phyloP scores from a whole-genome alignment of 1,139 yeast species.

The Suhomyces bokatorum region DNA sequence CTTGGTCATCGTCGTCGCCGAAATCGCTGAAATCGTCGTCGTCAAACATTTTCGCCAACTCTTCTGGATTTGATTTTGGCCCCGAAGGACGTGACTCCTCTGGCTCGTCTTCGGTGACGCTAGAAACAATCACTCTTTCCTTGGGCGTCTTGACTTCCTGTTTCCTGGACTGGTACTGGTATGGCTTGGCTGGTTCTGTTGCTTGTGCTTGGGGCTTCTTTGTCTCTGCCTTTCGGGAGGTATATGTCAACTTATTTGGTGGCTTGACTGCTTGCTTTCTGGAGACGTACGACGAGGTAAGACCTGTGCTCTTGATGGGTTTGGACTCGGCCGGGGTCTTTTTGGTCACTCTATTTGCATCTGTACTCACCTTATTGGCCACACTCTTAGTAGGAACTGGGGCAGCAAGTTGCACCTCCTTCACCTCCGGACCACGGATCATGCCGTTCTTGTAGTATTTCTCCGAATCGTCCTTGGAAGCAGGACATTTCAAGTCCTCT shows the following conservation, averaged over 20 bases:
- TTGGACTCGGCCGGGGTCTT: conserved; percentile 11
- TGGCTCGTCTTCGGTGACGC: conserved; percentile 15
- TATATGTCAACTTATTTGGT: conserved; percentile 19
- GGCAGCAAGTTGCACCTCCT: conserved; percentile 10
- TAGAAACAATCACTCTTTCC: conserved; percentile 40
- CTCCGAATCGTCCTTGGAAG: conserved; percentile 21
- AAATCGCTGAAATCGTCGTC: conserved; percentile 24
- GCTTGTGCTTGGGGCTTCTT: conserved; percentile 2
- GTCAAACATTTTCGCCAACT: conserved; percentile 23
- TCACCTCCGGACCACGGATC: conserved; percentile 36
- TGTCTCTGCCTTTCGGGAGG: conserved; percentile 25
- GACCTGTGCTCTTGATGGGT: conserved; percentile 20
- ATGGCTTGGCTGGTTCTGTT: conserved; percentile 15
- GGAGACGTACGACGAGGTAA: conserved; percentile 31
- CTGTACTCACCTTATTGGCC: background rate
- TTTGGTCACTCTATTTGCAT: conserved; percentile 4
- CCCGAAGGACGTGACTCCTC: conserved; percentile 1
- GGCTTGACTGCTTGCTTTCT: conserved; percentile 22
- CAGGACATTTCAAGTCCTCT: conserved; percentile 28
- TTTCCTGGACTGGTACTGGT: conserved; percentile 44
- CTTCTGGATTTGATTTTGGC: conserved; percentile 15
- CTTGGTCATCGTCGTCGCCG: conserved; percentile 11
- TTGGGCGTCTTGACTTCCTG: conserved; percentile 31
- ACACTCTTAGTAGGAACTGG: background rate
- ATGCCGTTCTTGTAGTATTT: conserved; percentile 33